Conservation (phyloP, 768 basidiomycete species). For the Cubamyces sp. region DNA sequence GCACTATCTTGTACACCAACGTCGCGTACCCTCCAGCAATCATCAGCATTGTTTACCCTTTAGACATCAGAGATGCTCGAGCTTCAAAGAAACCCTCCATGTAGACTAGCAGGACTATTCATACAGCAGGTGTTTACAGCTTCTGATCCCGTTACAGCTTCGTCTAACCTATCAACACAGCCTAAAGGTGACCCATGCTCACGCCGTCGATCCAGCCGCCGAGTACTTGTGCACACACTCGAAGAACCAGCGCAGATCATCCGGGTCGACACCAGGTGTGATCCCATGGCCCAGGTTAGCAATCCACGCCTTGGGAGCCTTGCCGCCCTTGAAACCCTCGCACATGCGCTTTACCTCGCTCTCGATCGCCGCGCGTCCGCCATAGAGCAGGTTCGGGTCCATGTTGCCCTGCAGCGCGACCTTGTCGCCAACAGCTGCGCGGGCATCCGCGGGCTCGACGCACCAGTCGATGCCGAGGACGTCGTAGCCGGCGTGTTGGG, state of each 20-base stretch:
- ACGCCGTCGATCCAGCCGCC: conserved; percentile 20
- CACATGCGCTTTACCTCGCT: conserved; percentile 82
- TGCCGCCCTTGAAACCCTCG: conserved; percentile 66
- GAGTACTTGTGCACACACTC: conserved; percentile 90
- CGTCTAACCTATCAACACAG: too few relatives aligned
- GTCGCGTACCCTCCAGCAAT: conserved; percentile 20
- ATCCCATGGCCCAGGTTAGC: conserved; percentile 97
- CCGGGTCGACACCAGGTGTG: conserved; percentile 93
- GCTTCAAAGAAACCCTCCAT: neutral
- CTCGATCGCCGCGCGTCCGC: conserved; percentile 86
- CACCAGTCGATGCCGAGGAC: conserved; percentile 93
- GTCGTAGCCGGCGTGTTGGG: conserved; percentile 76
- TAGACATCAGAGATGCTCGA: neutral
- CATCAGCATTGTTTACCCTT: conserved; percentile 3
- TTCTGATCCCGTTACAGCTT: neutral
- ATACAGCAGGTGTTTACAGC: conserved; percentile 12
- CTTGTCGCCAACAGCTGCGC: conserved; percentile 58
- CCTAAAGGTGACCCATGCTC: neutral
- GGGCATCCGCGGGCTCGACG: conserved; percentile 75
- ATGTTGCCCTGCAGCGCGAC: conserved; percentile 90
- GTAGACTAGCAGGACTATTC: neutral
- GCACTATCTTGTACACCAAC: conserved; percentile 22
- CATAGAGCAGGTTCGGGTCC: conserved; percentile 87
- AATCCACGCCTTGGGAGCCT: conserved; percentile 78
- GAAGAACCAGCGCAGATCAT: conserved; percentile 90